phyloP scores from a whole-genome alignment of 345 rosid species.

The Corchorus capsularis region DNA sequence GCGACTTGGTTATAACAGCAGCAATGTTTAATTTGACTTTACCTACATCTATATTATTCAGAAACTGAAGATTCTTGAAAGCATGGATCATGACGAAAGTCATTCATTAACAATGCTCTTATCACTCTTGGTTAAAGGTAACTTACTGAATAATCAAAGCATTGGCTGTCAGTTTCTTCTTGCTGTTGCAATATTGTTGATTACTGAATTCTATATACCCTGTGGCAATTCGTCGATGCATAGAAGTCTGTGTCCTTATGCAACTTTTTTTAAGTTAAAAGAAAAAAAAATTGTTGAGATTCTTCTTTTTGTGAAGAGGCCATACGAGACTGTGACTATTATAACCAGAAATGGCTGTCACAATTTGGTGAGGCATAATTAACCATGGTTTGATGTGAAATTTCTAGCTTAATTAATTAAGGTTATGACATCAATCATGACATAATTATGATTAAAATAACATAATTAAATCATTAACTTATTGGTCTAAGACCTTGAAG shows the following conservation, averaged over 20 bases:
- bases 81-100: background rate
- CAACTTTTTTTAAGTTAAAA: background rate
- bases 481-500: background rate
- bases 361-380: slow-evolving; percentile 18
- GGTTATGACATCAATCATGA: slow-evolving; percentile 11
- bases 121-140: background rate
- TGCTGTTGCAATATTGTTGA: background rate
- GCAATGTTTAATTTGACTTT: slow-evolving; percentile 8
- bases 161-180: background rate
- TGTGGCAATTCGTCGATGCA: slow-evolving; percentile 17
- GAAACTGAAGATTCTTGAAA: slow-evolving; percentile 20
- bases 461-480: background rate
- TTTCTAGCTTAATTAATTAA: slow-evolving; percentile 20
- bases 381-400: slow-evolving; percentile 16
- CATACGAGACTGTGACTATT: background rate
- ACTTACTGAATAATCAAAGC: slow-evolving; percentile 8
- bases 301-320: slow-evolving; percentile 30
- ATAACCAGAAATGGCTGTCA: slow-evolving; percentile 23
- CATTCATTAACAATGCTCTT: background rate
- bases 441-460: background rate
- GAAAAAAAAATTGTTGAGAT: background rate
- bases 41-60: background rate
- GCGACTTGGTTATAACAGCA: slow-evolving; percentile 9
- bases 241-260: background rate
- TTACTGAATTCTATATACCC: background rate